Evolutionary conservation across 2,329 filamentous ascomycete species (phyloP).

Genomic region (Penicillium sp.): DNA sequence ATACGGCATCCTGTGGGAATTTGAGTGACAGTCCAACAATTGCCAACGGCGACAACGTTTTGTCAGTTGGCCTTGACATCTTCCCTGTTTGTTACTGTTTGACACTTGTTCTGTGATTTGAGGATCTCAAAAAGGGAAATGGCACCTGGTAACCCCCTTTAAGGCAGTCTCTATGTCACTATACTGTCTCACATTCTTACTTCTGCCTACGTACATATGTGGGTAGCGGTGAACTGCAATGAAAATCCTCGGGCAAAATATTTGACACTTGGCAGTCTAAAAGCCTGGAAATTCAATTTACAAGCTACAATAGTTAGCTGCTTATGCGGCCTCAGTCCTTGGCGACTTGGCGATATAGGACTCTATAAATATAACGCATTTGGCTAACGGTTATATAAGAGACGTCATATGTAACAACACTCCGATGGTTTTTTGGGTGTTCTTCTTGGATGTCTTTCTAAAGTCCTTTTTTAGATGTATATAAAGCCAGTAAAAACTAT

Average conservation of each 20-base stretch:
- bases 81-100: not conserved
- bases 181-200: not conserved
- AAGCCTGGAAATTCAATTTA: not conserved
- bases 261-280: not conserved
- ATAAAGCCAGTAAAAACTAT: not conserved
- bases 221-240: not conserved
- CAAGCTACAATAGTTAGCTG: not conserved
- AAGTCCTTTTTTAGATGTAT: not conserved
- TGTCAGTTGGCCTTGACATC: not conserved
- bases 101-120: not conserved
- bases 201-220: not conserved
- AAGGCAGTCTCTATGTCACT: not conserved
- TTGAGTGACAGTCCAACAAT: constrained; percentile 24
- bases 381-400: not conserved
- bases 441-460: not conserved
- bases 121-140: not conserved
- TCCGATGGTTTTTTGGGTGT: not conserved
- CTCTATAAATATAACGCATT: not conserved
- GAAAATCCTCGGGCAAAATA: not conserved
- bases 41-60: constrained; percentile 18
- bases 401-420: not conserved
- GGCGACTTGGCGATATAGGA: not conserved
- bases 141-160: not conserved
- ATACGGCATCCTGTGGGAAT: constrained; percentile 23
- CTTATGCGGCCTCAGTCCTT: not conserved